These are phyloP conservation scores for Triangularia setosa DNA, from an alignment of 2,329 filamentous ascomycete species.

Conservation along the genomic window DNA sequence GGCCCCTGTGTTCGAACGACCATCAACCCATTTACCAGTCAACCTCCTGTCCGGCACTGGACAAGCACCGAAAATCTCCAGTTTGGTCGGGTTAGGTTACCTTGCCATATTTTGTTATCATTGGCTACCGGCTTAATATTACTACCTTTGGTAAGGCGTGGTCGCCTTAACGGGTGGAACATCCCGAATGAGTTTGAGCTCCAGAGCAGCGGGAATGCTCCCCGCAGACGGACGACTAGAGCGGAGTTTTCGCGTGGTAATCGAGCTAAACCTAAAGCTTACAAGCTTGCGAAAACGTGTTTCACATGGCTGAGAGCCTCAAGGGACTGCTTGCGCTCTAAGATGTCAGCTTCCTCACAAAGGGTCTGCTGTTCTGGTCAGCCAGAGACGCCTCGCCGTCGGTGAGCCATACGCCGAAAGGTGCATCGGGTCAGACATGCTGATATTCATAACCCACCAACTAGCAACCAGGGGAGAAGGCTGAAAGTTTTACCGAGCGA, in stretches of 20 bases:
- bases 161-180: not conserved
- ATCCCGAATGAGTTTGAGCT: not conserved
- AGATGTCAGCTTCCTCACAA: not conserved
- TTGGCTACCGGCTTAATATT: not conserved
- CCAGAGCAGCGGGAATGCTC: not conserved
- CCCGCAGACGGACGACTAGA: not conserved
- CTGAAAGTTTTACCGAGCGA: not conserved
- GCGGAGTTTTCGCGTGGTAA: not conserved
- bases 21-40: not conserved
- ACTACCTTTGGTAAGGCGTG: not conserved
- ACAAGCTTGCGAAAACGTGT: not conserved
- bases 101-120: not conserved
- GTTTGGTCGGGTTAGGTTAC: not conserved
- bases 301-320: not conserved
- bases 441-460: not conserved
- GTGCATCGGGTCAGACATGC: not conserved
- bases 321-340: not conserved
- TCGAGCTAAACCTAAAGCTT: not conserved
- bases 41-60: not conserved
- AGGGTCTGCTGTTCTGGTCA: not conserved
- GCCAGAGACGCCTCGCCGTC: not conserved
- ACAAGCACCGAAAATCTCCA: not conserved
- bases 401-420: not conserved
- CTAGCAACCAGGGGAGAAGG: not conserved
- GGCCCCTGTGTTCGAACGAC: not conserved